These are phyloP conservation scores for Coemansia nantahalensis DNA, from an alignment of 192 early-diverging fungal species.

Conservation along the genomic window DNA sequence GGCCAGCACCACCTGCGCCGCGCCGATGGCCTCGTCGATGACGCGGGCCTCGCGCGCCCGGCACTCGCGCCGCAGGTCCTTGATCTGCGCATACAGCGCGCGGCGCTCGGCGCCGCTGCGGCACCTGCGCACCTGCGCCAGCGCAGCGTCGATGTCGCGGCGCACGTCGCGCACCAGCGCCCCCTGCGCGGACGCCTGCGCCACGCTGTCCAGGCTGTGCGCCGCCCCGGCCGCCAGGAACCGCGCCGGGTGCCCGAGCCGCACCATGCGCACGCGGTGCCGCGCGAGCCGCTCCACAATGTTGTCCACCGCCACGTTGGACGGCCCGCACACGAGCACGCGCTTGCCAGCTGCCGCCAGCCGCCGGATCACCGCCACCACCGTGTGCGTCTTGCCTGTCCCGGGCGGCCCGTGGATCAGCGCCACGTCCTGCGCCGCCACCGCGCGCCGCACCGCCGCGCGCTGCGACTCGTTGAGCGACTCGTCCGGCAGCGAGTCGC, in stretches of 20 bases:
- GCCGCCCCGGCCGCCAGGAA: slow-evolving; percentile 65
- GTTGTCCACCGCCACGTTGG: slow-evolving; percentile 88
- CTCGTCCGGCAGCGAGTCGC: slow-evolving; percentile 13
- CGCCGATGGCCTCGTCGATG: slow-evolving; percentile 56
- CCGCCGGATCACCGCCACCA: slow-evolving; percentile 84
- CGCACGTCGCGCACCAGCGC: slow-evolving; percentile 72
- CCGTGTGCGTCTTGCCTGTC: slow-evolving; percentile 87
- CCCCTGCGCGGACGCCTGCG: slow-evolving; percentile 68
- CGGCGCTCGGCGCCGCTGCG: slow-evolving; percentile 64
- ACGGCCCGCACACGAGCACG: slow-evolving; percentile 86
- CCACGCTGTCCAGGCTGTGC: slow-evolving; percentile 68
- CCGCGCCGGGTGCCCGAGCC: slow-evolving; percentile 84
- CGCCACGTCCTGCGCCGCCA: slow-evolving; percentile 62
- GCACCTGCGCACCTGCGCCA: slow-evolving; percentile 60
- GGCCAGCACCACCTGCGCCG: slow-evolving; percentile 67
- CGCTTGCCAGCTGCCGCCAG: slow-evolving; percentile 57
- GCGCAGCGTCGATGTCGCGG: slow-evolving; percentile 67
- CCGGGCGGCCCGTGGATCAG: slow-evolving; percentile 88
- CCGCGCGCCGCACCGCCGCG: slow-evolving; percentile 63
- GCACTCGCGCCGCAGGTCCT: slow-evolving; percentile 68
- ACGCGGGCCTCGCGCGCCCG: slow-evolving; percentile 68
- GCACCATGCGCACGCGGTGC: slow-evolving; percentile 61
- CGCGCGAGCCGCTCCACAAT: slow-evolving; percentile 73
- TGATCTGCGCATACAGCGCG: slow-evolving; percentile 61
- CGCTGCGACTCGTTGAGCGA: slow-evolving; percentile 70